Percentiles rank a stretch among this genome's conserved stretches.
Evolutionary conservation across 2,329 filamentous ascomycete species (phyloP).

Genomic region (Alternaria metachromatica): DNA sequence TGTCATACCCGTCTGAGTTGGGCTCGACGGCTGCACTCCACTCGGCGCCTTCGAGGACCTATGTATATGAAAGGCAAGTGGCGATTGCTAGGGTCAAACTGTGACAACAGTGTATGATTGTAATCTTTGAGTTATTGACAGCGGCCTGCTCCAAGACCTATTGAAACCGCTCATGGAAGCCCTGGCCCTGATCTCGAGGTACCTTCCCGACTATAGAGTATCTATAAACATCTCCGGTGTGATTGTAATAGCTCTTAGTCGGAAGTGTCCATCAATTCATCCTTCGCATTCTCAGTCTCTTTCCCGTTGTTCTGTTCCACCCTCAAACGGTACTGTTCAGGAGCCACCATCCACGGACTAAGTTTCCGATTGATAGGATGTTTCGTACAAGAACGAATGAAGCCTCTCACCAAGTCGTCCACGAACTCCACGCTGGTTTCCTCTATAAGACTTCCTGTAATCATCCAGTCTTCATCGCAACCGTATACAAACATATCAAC

Average conservation of each 20-base stretch:
- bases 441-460: background rate
- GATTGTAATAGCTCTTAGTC: background rate
- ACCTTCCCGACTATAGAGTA: background rate
- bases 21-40: constrained; percentile 7
- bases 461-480: background rate
- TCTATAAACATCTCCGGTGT: background rate
- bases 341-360: background rate
- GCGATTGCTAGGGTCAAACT: background rate
- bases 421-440: background rate
- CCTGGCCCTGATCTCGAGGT: background rate
- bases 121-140: background rate
- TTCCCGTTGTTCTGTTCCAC: background rate
- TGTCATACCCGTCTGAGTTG: constrained; percentile 9
- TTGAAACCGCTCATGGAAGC: accelerated
- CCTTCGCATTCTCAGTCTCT: background rate
- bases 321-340: background rate
- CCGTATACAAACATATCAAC: background rate
- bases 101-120: background rate
- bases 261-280: background rate
- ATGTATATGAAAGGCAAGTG: background rate
- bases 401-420: background rate
- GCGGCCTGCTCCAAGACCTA: background rate
- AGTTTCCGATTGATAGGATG: background rate
- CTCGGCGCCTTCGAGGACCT: constrained; percentile 1
- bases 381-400: background rate